A percentile compares a stretch with the other conserved stretches of the same genome.
Conservation (phyloP, 352 stramenopile genomes). For the Phytophthora niederhauseri region DNA sequence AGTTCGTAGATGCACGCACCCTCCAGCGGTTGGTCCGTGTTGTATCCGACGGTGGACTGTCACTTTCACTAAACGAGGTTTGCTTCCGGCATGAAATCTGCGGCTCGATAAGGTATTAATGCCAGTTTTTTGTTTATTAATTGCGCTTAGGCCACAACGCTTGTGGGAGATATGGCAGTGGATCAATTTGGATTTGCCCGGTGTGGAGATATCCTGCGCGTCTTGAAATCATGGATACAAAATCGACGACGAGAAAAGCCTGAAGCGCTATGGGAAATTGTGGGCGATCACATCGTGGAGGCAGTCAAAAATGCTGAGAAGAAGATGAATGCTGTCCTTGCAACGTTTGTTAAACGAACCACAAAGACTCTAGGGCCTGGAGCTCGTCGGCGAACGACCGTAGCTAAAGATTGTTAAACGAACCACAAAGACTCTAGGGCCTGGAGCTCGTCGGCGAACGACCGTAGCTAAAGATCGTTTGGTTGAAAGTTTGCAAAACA, state of each 20-base stretch:
- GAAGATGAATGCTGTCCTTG: slow-evolving; percentile 22
- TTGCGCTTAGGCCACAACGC: slow-evolving; percentile 35
- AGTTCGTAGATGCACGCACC: slow-evolving; percentile 44
- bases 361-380: slow-evolving; percentile 7
- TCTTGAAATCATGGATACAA: slow-evolving; percentile 51
- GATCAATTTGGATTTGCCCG: slow-evolving; percentile 55
- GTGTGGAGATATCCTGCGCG: slow-evolving; percentile 54
- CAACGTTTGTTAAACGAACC: slow-evolving; percentile 13
- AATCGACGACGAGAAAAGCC: slow-evolving; percentile 30
- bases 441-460: slow-evolving; percentile 8
- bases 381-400: slow-evolving; percentile 11
- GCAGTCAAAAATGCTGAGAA: slow-evolving; percentile 28
- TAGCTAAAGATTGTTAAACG: slow-evolving; percentile 17
- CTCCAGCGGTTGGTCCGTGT: slow-evolving; percentile 45
- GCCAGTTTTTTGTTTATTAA: not conserved
- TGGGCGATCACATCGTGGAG: slow-evolving; percentile 24
- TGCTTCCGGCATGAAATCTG: not conserved
- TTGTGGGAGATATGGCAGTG: slow-evolving; percentile 39
- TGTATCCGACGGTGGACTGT: slow-evolving; percentile 50
- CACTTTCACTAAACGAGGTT: slow-evolving; percentile 41
- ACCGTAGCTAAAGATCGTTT: slow-evolving; percentile 16
- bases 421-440: slow-evolving; percentile 9
- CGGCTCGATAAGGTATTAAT: not conserved
- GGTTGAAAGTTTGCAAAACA: slow-evolving; percentile 15
- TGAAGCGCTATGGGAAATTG: slow-evolving; percentile 44